phyloP scores from a whole-genome alignment of 1,139 yeast species.

The Geotrichum aggregatum region DNA sequence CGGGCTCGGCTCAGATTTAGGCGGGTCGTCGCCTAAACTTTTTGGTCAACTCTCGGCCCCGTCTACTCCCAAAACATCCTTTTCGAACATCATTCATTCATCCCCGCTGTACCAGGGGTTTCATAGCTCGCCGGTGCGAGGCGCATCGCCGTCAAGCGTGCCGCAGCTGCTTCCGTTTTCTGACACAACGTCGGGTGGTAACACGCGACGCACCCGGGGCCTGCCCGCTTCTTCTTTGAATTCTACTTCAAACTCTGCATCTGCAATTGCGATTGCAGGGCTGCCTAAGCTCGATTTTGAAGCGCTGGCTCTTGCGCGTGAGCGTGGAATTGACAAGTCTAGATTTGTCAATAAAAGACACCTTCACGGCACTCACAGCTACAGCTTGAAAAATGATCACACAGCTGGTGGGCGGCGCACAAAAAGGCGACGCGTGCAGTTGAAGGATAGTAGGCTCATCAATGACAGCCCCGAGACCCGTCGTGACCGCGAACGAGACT shows the following conservation, averaged over 20 bases:
- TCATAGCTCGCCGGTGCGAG: slow-evolving; percentile 11
- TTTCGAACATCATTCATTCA: slow-evolving; percentile 12
- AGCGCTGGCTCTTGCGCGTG: slow-evolving; percentile 4
- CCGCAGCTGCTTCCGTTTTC: slow-evolving; percentile 3
- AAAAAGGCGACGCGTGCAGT: no score
- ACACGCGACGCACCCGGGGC: neutral
- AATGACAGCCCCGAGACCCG: no score
- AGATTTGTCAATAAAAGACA: no score
- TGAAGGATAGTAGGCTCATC: no score
- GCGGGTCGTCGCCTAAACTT: neutral
- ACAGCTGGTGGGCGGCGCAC: no score
- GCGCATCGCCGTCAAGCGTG: neutral
- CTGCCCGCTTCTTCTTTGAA: neutral
- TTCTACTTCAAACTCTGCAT: neutral
- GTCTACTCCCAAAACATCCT: slow-evolving; percentile 2
- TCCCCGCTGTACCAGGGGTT: slow-evolving; percentile 16
- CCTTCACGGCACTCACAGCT: no score
- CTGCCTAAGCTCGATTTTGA: slow-evolving; percentile 17
- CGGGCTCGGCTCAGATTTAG: no score
- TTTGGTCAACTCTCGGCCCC: neutral
- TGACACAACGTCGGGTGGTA: neutral
- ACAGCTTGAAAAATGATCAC: no score
- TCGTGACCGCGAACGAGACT: no score
- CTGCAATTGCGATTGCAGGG: neutral
- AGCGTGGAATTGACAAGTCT: no score